These are phyloP conservation scores for Fistulinella cinereoalba DNA, from an alignment of 1,284 basidiomycete genomes.

Conservation along the genomic window DNA sequence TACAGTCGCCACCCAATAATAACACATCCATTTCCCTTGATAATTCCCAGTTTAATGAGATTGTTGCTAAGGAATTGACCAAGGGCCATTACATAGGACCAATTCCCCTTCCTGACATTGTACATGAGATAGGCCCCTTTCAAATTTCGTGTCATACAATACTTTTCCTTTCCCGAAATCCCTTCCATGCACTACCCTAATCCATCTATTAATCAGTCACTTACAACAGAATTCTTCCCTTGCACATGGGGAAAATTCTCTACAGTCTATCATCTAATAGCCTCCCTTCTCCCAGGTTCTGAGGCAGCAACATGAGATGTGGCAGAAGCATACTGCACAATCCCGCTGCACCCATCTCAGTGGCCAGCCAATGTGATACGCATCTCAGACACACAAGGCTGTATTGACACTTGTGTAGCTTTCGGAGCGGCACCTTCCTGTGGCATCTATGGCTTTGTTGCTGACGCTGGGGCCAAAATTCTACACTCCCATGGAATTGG, in stretches of 20 bases:
- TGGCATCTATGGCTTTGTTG: constrained; percentile 33
- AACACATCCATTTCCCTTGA: background rate
- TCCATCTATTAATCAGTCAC: background rate
- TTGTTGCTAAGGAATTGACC: background rate
- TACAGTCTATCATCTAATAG: background rate
- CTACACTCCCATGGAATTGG: background rate
- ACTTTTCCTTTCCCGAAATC: constrained; percentile 2
- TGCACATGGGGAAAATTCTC: constrained; percentile 3
- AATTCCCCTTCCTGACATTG: background rate
- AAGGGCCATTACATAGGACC: background rate
- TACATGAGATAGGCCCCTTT: too few species aligned
- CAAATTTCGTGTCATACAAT: constrained; percentile 5
- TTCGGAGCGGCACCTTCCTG: constrained; percentile 30
- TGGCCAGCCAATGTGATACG: background rate
- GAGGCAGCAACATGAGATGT: background rate
- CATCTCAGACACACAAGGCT: background rate
- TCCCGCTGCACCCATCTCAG: background rate
- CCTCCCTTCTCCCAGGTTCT: background rate
- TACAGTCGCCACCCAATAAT: background rate
- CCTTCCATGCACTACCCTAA: background rate
- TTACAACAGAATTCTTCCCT: background rate
- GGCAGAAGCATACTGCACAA: background rate
- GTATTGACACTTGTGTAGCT: background rate
- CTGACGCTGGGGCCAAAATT: constrained; percentile 25
- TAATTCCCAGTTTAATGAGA: background rate